phyloP scores from a whole-genome alignment of 2,329 filamentous ascomycete species.

The Chaetomiaceae sp. region DNA sequence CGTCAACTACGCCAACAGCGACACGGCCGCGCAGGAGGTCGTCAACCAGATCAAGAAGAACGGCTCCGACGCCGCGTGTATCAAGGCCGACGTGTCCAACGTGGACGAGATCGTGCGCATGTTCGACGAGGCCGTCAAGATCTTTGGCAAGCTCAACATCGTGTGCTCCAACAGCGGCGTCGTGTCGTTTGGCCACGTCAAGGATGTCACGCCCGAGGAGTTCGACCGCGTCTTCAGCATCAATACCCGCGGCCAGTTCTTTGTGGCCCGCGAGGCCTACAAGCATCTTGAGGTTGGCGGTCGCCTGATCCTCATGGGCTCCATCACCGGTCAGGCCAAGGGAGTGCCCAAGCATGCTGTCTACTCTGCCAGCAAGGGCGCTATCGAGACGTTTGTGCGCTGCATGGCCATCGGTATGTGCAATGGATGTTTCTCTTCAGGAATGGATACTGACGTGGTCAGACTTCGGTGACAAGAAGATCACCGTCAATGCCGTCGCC shows the following conservation, averaged over 20 bases:
- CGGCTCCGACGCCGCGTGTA: slow-evolving; percentile 53
- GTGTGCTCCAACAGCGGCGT: slow-evolving; percentile 68
- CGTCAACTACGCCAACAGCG: slow-evolving; percentile 64
- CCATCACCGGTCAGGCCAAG: slow-evolving; percentile 63
- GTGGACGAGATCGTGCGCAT: slow-evolving; percentile 58
- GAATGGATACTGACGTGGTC: slow-evolving; percentile 24
- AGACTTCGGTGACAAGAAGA: slow-evolving; percentile 60
- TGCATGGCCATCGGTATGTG: slow-evolving; percentile 62
- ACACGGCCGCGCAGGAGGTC: slow-evolving; percentile 59
- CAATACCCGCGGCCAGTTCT: slow-evolving; percentile 67
- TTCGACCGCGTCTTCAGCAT: slow-evolving; percentile 67
- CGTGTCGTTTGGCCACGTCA: slow-evolving; percentile 63
- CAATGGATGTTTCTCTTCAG: too few relatives aligned
- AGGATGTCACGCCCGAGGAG: slow-evolving; percentile 66
- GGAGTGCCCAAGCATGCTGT: slow-evolving; percentile 67
- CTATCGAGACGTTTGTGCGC: slow-evolving; percentile 72
- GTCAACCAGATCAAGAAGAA: slow-evolving; percentile 61
- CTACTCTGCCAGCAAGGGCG: slow-evolving; percentile 72
- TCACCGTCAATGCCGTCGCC: slow-evolving; percentile 61
- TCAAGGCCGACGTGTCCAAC: slow-evolving; percentile 59
- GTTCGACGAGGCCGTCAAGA: slow-evolving; percentile 58
- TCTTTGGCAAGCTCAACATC: slow-evolving; percentile 65
- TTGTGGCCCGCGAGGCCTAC: slow-evolving; percentile 67
- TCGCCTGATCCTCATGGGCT: slow-evolving; percentile 68
- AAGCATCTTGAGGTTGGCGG: slow-evolving; percentile 64